A percentile compares a stretch with the other conserved stretches of the same genome.
phyloP scores from a whole-genome alignment of 768 basidiomycete species.

The Boletus vinaceobasis region DNA sequence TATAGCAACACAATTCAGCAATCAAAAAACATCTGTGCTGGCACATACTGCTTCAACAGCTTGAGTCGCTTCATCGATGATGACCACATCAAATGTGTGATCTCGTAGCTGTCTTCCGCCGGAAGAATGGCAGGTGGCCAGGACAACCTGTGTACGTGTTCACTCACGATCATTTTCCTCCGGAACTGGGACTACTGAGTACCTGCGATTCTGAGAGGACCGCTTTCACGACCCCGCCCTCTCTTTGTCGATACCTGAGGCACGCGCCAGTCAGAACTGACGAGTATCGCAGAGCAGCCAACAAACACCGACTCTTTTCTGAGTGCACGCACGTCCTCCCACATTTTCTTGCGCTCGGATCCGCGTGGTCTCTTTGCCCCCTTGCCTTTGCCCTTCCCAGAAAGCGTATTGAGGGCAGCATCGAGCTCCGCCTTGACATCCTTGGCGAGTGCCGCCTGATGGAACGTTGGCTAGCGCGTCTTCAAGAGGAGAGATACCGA shows the following conservation, averaged over 20 bases:
- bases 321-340: slow-evolving; percentile 82
- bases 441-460: slow-evolving; percentile 73
- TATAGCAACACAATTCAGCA: not conserved
- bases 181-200: not conserved
- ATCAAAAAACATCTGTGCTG: not conserved
- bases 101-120: slow-evolving; percentile 79
- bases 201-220: slow-evolving; percentile 81
- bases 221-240: slow-evolving; percentile 76
- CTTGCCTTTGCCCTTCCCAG: slow-evolving; percentile 70
- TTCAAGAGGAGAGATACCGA: not conserved
- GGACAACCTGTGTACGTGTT: slow-evolving; percentile 54
- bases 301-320: slow-evolving; percentile 74
- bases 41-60: slow-evolving; percentile 82
- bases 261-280: not conserved
- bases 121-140: slow-evolving; percentile 93
- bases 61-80: slow-evolving; percentile 98
- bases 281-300: not conserved
- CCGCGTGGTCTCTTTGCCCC: slow-evolving; percentile 72
- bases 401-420: slow-evolving; percentile 56
- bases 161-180: not conserved
- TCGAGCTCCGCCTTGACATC: slow-evolving; percentile 90
- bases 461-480: not conserved
- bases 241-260: slow-evolving; percentile 80
- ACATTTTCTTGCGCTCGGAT: slow-evolving; percentile 75
- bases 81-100: slow-evolving; percentile 83